phyloP scores from a whole-genome alignment of 345 rosid species.

The Balakata baccata region DNA sequence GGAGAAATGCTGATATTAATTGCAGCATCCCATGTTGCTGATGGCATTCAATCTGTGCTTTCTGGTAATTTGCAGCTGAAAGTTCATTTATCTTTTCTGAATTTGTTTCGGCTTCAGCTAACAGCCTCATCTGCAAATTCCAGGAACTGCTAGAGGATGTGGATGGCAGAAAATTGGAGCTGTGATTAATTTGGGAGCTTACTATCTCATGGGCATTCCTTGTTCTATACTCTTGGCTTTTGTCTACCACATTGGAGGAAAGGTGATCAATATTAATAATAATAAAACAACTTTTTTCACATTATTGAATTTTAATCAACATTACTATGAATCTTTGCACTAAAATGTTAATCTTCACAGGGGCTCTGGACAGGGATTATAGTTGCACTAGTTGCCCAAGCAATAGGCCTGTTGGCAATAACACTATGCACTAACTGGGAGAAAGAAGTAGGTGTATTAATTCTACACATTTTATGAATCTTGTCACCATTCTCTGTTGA shows the following conservation, averaged over 20 bases:
- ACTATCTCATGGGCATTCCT: constrained; percentile 53
- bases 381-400: constrained; percentile 8
- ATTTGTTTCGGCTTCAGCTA: neutral
- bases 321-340: neutral
- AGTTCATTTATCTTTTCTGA: neutral
- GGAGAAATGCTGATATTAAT: constrained; percentile 34
- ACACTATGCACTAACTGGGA: constrained; percentile 21
- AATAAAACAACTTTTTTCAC: neutral
- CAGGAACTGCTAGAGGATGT: constrained; percentile 58
- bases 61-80: constrained; percentile 29
- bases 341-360: constrained; percentile 1
- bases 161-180: constrained; percentile 68
- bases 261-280: constrained; percentile 7
- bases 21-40: constrained; percentile 36
- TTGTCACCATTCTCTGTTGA: neutral
- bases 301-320: neutral
- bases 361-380: constrained; percentile 25
- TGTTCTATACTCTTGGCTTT: constrained; percentile 18
- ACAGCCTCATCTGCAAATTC: neutral
- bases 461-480: neutral
- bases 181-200: constrained; percentile 47
- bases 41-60: constrained; percentile 45
- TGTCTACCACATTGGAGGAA: constrained; percentile 33
- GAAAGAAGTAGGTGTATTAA: constrained; percentile 15
- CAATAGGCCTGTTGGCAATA: neutral